phyloP scores from a whole-genome alignment of 1,139 yeast species.

The Spathaspora sp. region DNA sequence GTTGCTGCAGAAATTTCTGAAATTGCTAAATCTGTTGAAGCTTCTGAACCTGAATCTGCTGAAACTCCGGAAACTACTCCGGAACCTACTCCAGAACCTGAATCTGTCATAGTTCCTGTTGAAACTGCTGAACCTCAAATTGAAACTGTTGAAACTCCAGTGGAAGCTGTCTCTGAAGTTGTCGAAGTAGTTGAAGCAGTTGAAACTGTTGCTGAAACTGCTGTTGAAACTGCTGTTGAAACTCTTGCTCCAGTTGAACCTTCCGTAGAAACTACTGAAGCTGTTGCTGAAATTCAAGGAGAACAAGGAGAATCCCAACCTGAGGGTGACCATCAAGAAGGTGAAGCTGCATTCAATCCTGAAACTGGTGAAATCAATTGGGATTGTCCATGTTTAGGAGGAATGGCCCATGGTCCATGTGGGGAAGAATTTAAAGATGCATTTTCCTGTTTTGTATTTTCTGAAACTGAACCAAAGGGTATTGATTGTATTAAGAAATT shows the following conservation, averaged over 20 bases:
- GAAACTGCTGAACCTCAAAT: conserved; percentile 1
- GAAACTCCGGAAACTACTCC: conserved; percentile 2
- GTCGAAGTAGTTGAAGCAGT: too few species aligned
- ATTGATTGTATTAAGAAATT: conserved; percentile 93
- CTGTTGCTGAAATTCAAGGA: conserved; percentile 1
- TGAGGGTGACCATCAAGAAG: conserved; percentile 22
- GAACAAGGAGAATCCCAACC: conserved; percentile 11
- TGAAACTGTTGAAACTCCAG: conserved; percentile 4
- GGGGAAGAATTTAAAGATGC: conserved; percentile 98
- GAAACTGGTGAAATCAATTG: conserved; percentile 99
- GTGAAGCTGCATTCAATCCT: conserved; percentile 82
- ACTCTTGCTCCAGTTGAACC: conserved; percentile 1
- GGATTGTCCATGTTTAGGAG: conserved; percentile 99
- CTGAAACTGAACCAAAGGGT: conserved; percentile 96
- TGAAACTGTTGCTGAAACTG: neutral
- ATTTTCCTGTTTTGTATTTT: conserved; percentile 92
- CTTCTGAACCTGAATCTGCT: neutral
- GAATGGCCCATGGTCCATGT: conserved; percentile 98
- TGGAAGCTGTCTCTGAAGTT: conserved; percentile 3
- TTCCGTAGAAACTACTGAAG: conserved; percentile 8
- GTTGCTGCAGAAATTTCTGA: neutral
- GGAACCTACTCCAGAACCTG: neutral
- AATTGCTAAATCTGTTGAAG: conserved; percentile 1
- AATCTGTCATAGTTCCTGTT: neutral
- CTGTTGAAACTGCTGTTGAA: neutral